These are phyloP conservation scores for Erigeron canadensis DNA, from an alignment of 129 eudicot genomes.

Conservation along the genomic window DNA sequence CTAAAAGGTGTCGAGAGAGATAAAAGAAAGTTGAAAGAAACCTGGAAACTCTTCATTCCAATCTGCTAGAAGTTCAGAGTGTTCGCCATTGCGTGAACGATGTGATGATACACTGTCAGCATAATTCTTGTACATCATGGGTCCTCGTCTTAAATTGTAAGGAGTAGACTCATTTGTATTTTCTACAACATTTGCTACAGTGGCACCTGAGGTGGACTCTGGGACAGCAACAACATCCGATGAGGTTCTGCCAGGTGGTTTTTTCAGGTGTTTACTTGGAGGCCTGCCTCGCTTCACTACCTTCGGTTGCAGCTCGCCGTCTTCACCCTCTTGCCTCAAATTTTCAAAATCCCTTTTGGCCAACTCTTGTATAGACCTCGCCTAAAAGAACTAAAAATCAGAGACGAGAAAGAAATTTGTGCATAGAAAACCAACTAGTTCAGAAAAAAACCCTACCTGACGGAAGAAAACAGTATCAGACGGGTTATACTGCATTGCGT, in stretches of 20 bases:
- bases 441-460: constrained; percentile 53
- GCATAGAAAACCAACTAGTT: not conserved
- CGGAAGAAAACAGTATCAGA: constrained; percentile 71
- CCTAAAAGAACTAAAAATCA: constrained; percentile 38
- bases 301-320: constrained; percentile 79
- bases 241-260: constrained; percentile 60
- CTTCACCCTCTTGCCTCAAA: constrained; percentile 77
- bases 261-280: constrained; percentile 68
- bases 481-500: constrained; percentile 90
- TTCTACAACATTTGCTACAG: constrained; percentile 44
- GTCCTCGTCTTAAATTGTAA: constrained; percentile 65
- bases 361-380: constrained; percentile 82
- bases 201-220: constrained; percentile 66
- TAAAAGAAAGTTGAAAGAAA: constrained; percentile 13
- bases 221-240: constrained; percentile 42
- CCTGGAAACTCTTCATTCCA: constrained; percentile 96
- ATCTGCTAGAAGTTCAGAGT: constrained; percentile 62
- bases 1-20: not conserved
- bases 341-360: constrained; percentile 83
- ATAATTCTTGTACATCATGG: constrained; percentile 44
- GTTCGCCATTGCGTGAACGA: constrained; percentile 58
- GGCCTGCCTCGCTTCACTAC: constrained; percentile 87
- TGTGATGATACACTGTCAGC: constrained; percentile 49
- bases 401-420: not conserved
- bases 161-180: constrained; percentile 55